phyloP scores from a whole-genome alignment of 352 stramenopile genomes.

The Phytophthora podocarpi region DNA sequence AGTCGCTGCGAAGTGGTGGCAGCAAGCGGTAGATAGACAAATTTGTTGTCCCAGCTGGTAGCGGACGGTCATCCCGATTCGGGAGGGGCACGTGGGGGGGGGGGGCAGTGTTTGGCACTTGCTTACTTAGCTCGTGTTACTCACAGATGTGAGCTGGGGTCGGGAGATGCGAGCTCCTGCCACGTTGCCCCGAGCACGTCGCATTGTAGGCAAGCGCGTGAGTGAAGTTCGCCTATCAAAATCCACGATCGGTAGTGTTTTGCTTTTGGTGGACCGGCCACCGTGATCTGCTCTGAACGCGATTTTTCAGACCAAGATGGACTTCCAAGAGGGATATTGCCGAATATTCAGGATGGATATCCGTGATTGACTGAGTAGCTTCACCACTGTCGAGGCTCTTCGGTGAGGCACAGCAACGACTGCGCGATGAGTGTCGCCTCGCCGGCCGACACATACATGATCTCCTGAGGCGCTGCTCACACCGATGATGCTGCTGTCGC shows the following conservation, averaged over 20 bases:
- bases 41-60: too few relatives aligned
- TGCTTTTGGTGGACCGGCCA: too few relatives aligned
- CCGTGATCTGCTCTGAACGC: constrained; percentile 2
- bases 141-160: constrained; percentile 3
- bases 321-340: constrained; percentile 16
- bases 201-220: constrained; percentile 7
- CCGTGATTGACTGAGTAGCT: constrained; percentile 6
- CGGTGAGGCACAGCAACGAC: constrained; percentile 2
- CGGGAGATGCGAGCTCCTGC: constrained; percentile 8
- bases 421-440: background rate
- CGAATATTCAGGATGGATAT: constrained; percentile 22
- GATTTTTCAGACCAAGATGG: constrained; percentile 11
- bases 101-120: too few relatives aligned
- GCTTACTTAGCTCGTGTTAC: constrained; percentile 15
- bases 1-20: background rate
- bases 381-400: constrained; percentile 1
- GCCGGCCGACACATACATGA: background rate
- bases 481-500: background rate
- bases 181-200: constrained; percentile 11
- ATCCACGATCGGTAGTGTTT: too few relatives aligned
- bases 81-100: too few relatives aligned
- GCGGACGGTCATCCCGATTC: too few relatives aligned
- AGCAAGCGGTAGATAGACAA: too few relatives aligned
- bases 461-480: constrained; percentile 6
- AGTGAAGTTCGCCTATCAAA: constrained; percentile 18